phyloP scores from a whole-genome alignment of 768 basidiomycete genomes.

The Pleurotus citrinopileatus region DNA sequence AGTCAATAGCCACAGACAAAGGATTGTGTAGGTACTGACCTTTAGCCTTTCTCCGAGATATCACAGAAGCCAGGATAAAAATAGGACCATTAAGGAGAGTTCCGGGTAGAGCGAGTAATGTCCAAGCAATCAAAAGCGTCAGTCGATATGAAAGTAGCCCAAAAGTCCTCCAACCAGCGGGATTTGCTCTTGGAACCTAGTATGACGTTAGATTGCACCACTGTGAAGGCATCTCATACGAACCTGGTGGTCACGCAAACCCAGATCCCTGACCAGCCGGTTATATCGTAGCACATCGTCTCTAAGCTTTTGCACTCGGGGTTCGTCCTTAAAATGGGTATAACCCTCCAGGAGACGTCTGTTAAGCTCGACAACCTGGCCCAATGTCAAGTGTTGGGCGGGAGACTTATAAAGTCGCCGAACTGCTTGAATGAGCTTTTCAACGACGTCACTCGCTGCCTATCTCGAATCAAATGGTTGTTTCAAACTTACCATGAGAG shows the following conservation, averaged over 20 bases:
- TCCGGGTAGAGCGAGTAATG: slow-evolving; percentile 83
- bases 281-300: slow-evolving; percentile 87
- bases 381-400: slow-evolving; percentile 88
- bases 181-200: slow-evolving; percentile 84
- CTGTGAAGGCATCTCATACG: slow-evolving; percentile 11
- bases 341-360: slow-evolving; percentile 93
- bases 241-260: slow-evolving; percentile 92
- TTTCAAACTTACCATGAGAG: slow-evolving; percentile 79
- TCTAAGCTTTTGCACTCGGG: slow-evolving; percentile 78
- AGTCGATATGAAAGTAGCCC: slow-evolving; percentile 83
- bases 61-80: slow-evolving; percentile 85
- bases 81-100: slow-evolving; percentile 91
- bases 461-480: slow-evolving; percentile 4
- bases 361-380: slow-evolving; percentile 95
- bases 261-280: slow-evolving; percentile 81
- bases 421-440: slow-evolving; percentile 90
- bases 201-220: slow-evolving; percentile 3
- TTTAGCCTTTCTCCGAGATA: slow-evolving; percentile 87
- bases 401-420: slow-evolving; percentile 92
- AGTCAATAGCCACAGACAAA: neutral
- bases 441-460: slow-evolving; percentile 7
- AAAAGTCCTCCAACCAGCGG: slow-evolving; percentile 83
- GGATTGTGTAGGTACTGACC: slow-evolving; percentile 47
- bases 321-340: slow-evolving; percentile 88
- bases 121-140: slow-evolving; percentile 76